Evolutionary conservation across 75 land plant genomes (phyloP), one percentile per base, ranked within the genome.

Genomic region (Cupressus sempervirens): DNA sequence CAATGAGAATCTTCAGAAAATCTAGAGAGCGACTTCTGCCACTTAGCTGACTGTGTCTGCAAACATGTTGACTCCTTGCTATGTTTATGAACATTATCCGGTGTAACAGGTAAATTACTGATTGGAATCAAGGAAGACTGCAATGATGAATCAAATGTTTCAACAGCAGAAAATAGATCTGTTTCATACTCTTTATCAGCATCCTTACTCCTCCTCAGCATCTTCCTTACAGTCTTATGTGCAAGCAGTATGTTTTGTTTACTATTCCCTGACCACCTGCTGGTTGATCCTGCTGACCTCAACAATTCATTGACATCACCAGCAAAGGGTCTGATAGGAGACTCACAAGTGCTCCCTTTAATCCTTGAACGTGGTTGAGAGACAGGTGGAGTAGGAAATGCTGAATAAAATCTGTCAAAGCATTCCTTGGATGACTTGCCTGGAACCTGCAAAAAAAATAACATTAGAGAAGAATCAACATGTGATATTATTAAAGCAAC

Each of bases 381-480:
- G 38, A 38, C 86, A 41, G 87, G 87, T 70, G 98, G 98, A 29
- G 98, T 96, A 56, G 85, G 73, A 48, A 86, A 68, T 62, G 83
- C 88, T 35, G 92, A 86, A 82, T 94, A 90, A 73, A 93, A 84
- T 83, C 87, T 93, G 81, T 93, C 83, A 84, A 96, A 96, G 86
- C 96, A 96, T n/a, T 96, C 98, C 73, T 94, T 88, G 2, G 94
- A 90, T 80, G 96, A 92, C 85, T 94, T 94, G 53, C 98, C 98
- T 68, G 96, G 92, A 40, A 96, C 98, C 98, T 96, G 86, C 83
- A 88, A 38, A 38, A 38, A 38, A 26, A 41, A 77, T 23, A 40
- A 77, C 43, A 30, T 77, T 77, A 77, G 11, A 41, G 10, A 2
- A 43, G 46, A 77, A 41, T 23, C 23, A n/a, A 23, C 48, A 43